Evolutionary conservation across 2,329 filamentous ascomycete species (phyloP).

Genomic region (Pseudogymnoascus sp.): DNA sequence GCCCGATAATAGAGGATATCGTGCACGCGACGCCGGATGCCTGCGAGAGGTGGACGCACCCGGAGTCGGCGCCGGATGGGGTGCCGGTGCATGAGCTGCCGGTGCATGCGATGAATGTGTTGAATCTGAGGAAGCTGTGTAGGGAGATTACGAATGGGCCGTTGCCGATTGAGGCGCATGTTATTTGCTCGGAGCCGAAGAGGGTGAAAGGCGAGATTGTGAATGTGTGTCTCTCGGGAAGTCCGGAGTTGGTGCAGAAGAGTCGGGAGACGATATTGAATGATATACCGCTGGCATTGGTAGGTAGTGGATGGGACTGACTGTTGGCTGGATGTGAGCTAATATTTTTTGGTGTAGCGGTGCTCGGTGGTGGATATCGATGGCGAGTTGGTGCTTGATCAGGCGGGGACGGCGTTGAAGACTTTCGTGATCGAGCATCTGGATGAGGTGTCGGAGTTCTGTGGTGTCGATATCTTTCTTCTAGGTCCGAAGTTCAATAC

Average conservation of each 20-base stretch:
- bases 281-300: slow-evolving; percentile 85
- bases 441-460: slow-evolving; percentile 78
- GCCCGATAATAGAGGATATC: slow-evolving; percentile 90
- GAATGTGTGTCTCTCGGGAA: slow-evolving; percentile 85
- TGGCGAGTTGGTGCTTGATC: slow-evolving; percentile 78
- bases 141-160: slow-evolving; percentile 66
- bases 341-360: slow-evolving; percentile 49
- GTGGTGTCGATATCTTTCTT: slow-evolving; percentile 93
- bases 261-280: slow-evolving; percentile 85
- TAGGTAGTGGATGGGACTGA: slow-evolving; percentile 43
- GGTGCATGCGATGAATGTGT: slow-evolving; percentile 83
- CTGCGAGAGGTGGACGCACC: slow-evolving; percentile 87
- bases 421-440: slow-evolving; percentile 74
- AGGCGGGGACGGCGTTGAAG: slow-evolving; percentile 58
- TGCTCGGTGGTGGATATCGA: slow-evolving; percentile 92
- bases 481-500: slow-evolving; percentile 82
- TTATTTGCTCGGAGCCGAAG: slow-evolving; percentile 76
- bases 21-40: slow-evolving; percentile 85
- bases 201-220: slow-evolving; percentile 62
- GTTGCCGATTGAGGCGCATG: slow-evolving; percentile 72
- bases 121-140: slow-evolving; percentile 71
- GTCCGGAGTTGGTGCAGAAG: slow-evolving; percentile 80
- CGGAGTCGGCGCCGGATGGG: slow-evolving; percentile 76
- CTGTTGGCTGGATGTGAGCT: not conserved
- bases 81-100: slow-evolving; percentile 82